These are phyloP conservation scores for Miscanthus sacchariflorus DNA, from an alignment of 202 grass and related monocot species.

Conservation along the genomic window DNA sequence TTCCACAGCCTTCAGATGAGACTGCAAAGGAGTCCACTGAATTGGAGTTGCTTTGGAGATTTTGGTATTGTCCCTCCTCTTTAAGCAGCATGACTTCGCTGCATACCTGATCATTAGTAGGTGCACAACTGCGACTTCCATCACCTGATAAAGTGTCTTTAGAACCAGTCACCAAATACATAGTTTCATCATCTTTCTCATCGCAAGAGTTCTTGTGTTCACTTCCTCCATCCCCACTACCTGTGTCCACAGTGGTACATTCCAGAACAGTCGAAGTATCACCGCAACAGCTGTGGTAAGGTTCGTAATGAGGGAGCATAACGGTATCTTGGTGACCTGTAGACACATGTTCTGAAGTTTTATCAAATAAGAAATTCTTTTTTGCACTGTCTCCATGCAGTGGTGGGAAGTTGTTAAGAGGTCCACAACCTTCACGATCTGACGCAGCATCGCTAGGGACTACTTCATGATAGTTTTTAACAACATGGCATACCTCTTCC, in stretches of 20 bases:
- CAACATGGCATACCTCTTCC: conserved; percentile 19
- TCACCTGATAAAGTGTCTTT: conserved; percentile 6
- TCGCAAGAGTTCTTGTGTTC: conserved; percentile 23
- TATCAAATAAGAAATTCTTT: conserved; percentile 16
- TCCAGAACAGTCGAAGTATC: conserved; percentile 34
- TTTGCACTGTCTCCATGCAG: conserved; percentile 35
- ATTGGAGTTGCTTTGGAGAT: conserved; percentile 14
- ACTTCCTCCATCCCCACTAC: conserved; percentile 9
- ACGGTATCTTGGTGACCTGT: not conserved
- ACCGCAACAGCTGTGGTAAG: not conserved
- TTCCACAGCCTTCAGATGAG: not conserved
- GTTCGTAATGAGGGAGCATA: not conserved
- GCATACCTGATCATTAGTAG: conserved; percentile 21
- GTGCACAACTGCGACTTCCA: not conserved
- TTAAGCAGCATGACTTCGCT: not conserved
- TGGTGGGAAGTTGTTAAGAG: conserved; percentile 2
- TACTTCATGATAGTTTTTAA: conserved; percentile 1
- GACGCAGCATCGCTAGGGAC: not conserved
- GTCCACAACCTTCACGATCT: not conserved
- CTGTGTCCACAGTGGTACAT: not conserved
- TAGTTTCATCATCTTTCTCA: conserved; percentile 14
- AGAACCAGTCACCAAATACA: conserved; percentile 19
- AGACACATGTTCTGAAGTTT: conserved; percentile 22
- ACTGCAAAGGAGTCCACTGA: conserved; percentile 26
- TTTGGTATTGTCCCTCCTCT: conserved; percentile 8